These are phyloP conservation scores for Hydrangea macrophylla DNA, from an alignment of 148 eudicot genomes.

Conservation along the genomic window DNA sequence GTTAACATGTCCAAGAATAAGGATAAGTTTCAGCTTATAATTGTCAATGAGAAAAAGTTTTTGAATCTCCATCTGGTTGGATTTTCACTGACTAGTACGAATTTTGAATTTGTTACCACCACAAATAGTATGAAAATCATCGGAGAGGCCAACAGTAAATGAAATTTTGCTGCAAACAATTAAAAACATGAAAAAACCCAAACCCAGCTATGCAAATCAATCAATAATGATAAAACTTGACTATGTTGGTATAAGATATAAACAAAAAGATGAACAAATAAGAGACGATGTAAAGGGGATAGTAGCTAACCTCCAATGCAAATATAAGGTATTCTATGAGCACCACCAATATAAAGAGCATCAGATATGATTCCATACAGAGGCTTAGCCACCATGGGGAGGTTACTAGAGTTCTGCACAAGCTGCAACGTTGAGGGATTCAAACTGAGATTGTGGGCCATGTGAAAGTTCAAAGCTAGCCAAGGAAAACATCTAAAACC, in stretches of 20 bases:
- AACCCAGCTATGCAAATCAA: background rate
- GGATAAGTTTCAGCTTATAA: background rate
- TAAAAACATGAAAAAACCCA: background rate
- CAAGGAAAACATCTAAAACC: conserved; percentile 95
- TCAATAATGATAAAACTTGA: background rate
- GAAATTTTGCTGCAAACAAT: background rate
- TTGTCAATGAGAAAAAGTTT: background rate
- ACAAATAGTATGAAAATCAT: background rate
- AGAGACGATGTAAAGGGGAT: background rate
- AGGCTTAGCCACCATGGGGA: conserved; percentile 95
- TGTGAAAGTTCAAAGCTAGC: conserved; percentile 85
- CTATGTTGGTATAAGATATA: background rate
- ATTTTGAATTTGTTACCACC: background rate
- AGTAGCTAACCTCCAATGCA: conserved; percentile 72
- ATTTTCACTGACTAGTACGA: background rate
- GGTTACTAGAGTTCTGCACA: conserved; percentile 61
- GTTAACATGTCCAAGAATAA: background rate
- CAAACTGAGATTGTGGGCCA: conserved; percentile 68
- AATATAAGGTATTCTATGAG: conserved; percentile 81
- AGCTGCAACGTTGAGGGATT: conserved; percentile 80
- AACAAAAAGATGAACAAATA: background rate
- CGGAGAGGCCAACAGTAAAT: background rate
- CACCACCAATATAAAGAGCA: conserved; percentile 75
- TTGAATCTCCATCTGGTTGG: background rate
- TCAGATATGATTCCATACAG: conserved; percentile 82